phyloP scores from a whole-genome alignment of 139 green algal species.

The Coelastrella sp. region DNA sequence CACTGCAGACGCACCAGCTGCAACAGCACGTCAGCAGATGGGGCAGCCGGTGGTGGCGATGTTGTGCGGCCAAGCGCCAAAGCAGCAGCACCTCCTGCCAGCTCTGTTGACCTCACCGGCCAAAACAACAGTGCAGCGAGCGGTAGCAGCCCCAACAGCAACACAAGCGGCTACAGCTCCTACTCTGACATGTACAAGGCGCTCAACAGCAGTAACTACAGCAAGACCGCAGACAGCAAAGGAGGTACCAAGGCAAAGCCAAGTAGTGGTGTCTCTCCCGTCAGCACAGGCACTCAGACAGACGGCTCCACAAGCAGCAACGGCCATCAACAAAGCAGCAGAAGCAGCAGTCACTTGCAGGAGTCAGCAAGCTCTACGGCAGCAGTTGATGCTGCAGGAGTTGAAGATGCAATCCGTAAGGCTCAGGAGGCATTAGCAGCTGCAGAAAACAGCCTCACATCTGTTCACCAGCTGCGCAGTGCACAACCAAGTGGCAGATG shows the following conservation, averaged over 20 bases:
- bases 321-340: not conserved
- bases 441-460: constrained; percentile 31
- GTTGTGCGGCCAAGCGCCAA: constrained; percentile 21
- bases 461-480: constrained; percentile 17
- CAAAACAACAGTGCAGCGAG: not conserved
- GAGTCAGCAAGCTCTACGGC: not conserved
- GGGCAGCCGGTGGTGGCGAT: not conserved
- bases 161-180: not conserved
- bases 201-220: not conserved
- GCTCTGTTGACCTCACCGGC: not conserved
- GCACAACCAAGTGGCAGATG: not conserved
- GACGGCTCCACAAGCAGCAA: not conserved
- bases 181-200: constrained; percentile 32
- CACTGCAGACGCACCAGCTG: not conserved
- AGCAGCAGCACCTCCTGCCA: constrained; percentile 3
- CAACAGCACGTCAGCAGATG: not conserved
- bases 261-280: not conserved
- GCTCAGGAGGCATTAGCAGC: constrained; percentile 35
- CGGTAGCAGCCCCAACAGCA: not conserved
- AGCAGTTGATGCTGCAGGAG: constrained; percentile 10
- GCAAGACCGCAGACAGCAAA: not conserved
- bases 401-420: constrained; percentile 44
- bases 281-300: not conserved
- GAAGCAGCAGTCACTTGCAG: not conserved
- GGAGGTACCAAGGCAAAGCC: not conserved